Conservation (phyloP, 352 stramenopile genomes). For the Phytophthora colocasiae region DNA sequence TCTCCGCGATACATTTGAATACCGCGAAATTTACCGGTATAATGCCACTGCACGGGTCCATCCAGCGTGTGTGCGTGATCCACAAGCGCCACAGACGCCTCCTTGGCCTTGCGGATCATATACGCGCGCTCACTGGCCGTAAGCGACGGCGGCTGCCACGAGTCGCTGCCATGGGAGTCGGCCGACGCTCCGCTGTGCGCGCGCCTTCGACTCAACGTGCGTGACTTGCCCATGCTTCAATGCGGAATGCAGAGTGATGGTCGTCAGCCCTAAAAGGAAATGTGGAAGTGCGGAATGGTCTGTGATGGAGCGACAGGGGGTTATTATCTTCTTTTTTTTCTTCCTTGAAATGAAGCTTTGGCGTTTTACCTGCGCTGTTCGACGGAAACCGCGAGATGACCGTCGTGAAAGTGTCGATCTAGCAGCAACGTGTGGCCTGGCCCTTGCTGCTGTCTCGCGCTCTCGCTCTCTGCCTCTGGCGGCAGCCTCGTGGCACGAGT, state of each 20-base stretch:
- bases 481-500: constrained; percentile 9
- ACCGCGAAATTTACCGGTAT: constrained; percentile 73
- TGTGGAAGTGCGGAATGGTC: constrained; percentile 18
- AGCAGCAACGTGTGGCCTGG: constrained; percentile 3
- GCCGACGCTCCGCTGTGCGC: constrained; percentile 18
- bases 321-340: neutral
- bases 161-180: constrained; percentile 2
- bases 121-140: constrained; percentile 56
- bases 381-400: constrained; percentile 7
- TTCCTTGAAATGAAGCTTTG: neutral
- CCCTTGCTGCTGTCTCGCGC: constrained; percentile 15
- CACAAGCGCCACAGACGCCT: constrained; percentile 71
- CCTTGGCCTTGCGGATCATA: constrained; percentile 72
- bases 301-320: constrained; percentile 11
- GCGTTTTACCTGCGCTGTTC: constrained; percentile 16
- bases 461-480: constrained; percentile 31
- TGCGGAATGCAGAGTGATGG: constrained; percentile 16
- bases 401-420: constrained; percentile 26
- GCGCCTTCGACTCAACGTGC: constrained; percentile 28
- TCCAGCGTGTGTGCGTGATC: constrained; percentile 79
- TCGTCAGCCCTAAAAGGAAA: constrained; percentile 15
- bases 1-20: constrained; percentile 88
- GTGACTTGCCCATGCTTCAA: constrained; percentile 27
- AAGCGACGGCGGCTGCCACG: constrained; percentile 37
- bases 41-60: constrained; percentile 77